Evolutionary conservation across 2,329 filamentous ascomycete species (phyloP).

Genomic region (Parasarocladium wereldwijsianum): DNA sequence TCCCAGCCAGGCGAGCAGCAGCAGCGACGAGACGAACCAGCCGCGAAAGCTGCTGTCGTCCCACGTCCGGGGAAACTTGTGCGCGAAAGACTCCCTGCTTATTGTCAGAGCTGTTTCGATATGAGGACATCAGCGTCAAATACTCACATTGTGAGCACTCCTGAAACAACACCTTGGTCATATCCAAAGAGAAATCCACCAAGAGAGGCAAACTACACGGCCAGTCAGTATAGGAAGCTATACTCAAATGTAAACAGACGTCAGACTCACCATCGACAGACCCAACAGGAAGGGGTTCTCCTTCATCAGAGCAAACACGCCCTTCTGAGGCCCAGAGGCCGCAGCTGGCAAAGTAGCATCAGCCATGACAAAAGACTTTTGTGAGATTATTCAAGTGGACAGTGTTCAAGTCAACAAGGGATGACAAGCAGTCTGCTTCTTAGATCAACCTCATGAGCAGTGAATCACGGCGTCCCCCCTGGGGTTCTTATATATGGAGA

Average conservation of each 20-base stretch:
- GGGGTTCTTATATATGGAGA: no score
- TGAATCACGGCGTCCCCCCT: no score
- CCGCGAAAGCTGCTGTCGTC: slow-evolving; percentile 31
- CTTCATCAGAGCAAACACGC: slow-evolving; percentile 13
- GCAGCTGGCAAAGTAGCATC: slow-evolving; percentile 1
- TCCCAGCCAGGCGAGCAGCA: slow-evolving; percentile 31
- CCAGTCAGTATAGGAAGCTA: not conserved
- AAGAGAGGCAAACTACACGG: slow-evolving; percentile 7
- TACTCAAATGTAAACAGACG: not conserved
- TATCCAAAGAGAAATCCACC: slow-evolving; percentile 25
- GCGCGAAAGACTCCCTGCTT: slow-evolving; percentile 7
- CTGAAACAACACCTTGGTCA: slow-evolving; percentile 24
- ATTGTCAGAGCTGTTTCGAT: no score
- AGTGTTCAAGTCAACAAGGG: no score
- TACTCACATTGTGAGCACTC: slow-evolving; percentile 22
- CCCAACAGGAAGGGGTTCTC: slow-evolving; percentile 29
- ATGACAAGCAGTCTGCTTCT: no score
- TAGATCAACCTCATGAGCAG: no score
- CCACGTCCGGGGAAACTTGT: slow-evolving; percentile 24
- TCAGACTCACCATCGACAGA: slow-evolving; percentile 22
- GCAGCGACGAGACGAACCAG: slow-evolving; percentile 35
- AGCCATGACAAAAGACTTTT: not conserved
- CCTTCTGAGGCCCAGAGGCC: slow-evolving; percentile 6
- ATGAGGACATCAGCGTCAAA: slow-evolving; percentile 24
- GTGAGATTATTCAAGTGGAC: no score